Evolutionary conservation across 768 basidiomycete species (phyloP).

Genomic region (Auriscalpium orientale): DNA sequence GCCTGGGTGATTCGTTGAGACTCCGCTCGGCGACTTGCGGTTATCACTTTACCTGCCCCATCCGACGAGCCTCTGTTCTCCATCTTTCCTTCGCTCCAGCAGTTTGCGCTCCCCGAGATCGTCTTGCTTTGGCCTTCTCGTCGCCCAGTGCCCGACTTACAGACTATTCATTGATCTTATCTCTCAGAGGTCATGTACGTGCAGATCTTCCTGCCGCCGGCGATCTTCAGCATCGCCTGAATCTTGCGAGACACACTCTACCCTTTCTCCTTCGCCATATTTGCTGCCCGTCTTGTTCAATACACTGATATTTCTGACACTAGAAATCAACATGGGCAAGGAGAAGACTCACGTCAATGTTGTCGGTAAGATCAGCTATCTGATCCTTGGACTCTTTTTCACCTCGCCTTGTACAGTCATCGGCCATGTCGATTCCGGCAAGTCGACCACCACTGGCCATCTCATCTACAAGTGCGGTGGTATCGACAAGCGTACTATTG

Average conservation of each 20-base stretch:
- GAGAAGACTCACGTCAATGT: constrained; percentile 96
- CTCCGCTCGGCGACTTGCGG: too few relatives aligned
- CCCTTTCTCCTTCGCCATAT: too few relatives aligned
- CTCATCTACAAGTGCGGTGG: constrained; percentile 99
- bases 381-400: constrained; percentile 16
- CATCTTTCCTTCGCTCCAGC: neutral
- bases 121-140: neutral
- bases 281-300: too few relatives aligned
- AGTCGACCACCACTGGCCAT: constrained; percentile 99
- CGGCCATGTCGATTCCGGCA: constrained; percentile 99
- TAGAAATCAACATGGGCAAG: constrained; percentile 75
- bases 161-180: neutral
- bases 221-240: too few relatives aligned
- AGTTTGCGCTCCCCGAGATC: neutral
- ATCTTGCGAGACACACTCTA: too few relatives aligned
- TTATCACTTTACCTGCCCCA: too few relatives aligned
- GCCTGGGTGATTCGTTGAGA: too few relatives aligned
- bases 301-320: too few relatives aligned
- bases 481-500: constrained; percentile 99
- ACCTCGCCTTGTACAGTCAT: constrained; percentile 52
- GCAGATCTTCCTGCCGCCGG: too few relatives aligned
- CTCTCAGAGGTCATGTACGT: constrained; percentile 31
- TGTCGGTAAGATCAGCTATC: constrained; percentile 62
- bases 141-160: neutral
- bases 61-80: too few relatives aligned